phyloP scores from a whole-genome alignment of 2,329 filamentous ascomycete species.

The Talaromyces sp. region DNA sequence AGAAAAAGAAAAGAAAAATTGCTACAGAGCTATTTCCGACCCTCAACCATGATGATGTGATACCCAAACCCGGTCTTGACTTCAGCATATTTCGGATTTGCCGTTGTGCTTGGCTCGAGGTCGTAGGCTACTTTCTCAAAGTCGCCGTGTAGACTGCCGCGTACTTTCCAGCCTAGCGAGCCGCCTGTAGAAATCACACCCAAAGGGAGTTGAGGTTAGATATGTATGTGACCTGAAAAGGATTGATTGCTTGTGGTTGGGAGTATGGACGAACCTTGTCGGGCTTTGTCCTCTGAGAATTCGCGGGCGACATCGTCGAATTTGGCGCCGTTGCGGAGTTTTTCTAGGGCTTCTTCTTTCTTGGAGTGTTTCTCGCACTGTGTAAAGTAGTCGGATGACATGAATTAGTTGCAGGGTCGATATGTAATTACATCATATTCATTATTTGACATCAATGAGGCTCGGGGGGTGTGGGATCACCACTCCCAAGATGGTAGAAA shows the following conservation, averaged over 20 bases:
- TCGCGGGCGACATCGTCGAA: conserved; percentile 66
- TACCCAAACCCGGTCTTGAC: conserved; percentile 65
- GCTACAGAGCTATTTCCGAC: conserved; percentile 52
- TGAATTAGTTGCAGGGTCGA: background rate
- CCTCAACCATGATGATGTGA: conserved; percentile 68
- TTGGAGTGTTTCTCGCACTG: conserved; percentile 63
- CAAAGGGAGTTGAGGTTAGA: background rate
- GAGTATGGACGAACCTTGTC: conserved; percentile 49
- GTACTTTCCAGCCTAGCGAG: conserved; percentile 62
- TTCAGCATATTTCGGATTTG: conserved; percentile 61
- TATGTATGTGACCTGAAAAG: background rate
- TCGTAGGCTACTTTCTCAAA: conserved; percentile 65
- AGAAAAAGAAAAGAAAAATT: background rate
- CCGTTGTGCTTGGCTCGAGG: conserved; percentile 60
- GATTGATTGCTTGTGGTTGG: background rate
- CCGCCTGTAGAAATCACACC: conserved; percentile 49
- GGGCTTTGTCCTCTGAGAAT: conserved; percentile 65
- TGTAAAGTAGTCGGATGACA: background rate
- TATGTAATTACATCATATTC: background rate
- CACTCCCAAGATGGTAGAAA: background rate
- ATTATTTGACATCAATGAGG: background rate
- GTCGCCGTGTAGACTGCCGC: conserved; percentile 55
- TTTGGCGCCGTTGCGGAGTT: conserved; percentile 58
- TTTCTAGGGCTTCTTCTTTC: conserved; percentile 64
- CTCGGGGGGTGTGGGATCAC: background rate